Conservation (phyloP, 345 rosid genomes). For the Nasturtium officinale region DNA sequence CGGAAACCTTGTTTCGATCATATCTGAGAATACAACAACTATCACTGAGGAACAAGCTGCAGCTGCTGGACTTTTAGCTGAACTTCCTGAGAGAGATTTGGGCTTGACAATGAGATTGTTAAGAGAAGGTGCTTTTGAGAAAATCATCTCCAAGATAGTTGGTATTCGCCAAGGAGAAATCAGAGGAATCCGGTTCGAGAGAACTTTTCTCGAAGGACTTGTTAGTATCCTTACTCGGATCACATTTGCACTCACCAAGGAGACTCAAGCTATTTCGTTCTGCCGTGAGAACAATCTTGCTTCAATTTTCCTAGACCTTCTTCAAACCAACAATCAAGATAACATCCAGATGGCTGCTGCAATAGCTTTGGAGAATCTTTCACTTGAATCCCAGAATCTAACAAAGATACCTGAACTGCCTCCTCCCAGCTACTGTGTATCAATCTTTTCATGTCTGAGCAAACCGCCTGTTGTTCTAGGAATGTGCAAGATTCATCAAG, state of each 20-base stretch:
- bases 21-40: slow-evolving; percentile 57
- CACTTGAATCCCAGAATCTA: slow-evolving; percentile 74
- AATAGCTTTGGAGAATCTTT: slow-evolving; percentile 82
- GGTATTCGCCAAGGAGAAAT: slow-evolving; percentile 73
- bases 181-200: slow-evolving; percentile 73
- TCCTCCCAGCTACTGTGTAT: slow-evolving; percentile 54
- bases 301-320: slow-evolving; percentile 67
- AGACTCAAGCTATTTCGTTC: slow-evolving; percentile 59
- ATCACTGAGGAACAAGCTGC: slow-evolving; percentile 91
- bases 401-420: slow-evolving; percentile 80
- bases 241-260: slow-evolving; percentile 76
- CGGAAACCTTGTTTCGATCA: slow-evolving; percentile 62
- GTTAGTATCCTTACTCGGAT: slow-evolving; percentile 74
- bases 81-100: slow-evolving; percentile 93
- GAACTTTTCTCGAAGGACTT: slow-evolving; percentile 79
- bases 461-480: slow-evolving; percentile 69
- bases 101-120: slow-evolving; percentile 85
- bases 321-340: slow-evolving; percentile 74
- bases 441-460: slow-evolving; percentile 73
- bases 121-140: slow-evolving; percentile 70
- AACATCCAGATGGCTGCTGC: slow-evolving; percentile 84
- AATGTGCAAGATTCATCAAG: slow-evolving; percentile 75
- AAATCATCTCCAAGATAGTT: slow-evolving; percentile 54
- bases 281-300: slow-evolving; percentile 72
- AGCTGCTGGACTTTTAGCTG: slow-evolving; percentile 89